These are phyloP conservation scores for Penicillium tannophilum DNA, from an alignment of 495 filamentous ascomycete species.

Conservation along the genomic window DNA sequence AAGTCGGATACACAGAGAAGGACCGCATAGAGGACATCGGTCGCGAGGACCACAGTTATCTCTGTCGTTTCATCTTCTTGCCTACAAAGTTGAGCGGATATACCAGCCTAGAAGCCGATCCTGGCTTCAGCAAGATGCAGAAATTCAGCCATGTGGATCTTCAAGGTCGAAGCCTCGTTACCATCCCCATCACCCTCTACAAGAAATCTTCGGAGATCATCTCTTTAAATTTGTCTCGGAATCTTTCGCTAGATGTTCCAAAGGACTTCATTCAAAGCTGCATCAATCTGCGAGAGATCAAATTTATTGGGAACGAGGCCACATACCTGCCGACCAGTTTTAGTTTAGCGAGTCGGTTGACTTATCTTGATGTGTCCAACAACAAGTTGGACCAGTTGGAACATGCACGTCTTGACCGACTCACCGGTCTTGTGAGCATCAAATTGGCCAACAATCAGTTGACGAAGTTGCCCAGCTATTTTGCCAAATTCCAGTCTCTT, in stretches of 20 bases:
- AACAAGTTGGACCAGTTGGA: constrained; percentile 87
- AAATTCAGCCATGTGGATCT: constrained; percentile 95
- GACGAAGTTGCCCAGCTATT: constrained; percentile 73
- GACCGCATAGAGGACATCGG: constrained; percentile 93
- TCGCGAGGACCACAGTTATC: constrained; percentile 96
- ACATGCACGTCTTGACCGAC: constrained; percentile 71
- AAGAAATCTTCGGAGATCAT: constrained; percentile 91
- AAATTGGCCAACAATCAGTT: constrained; percentile 93
- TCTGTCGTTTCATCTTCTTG: constrained; percentile 93
- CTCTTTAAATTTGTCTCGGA: constrained; percentile 87
- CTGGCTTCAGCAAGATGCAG: constrained; percentile 75
- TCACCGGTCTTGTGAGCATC: constrained; percentile 79
- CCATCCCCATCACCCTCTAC: constrained; percentile 93
- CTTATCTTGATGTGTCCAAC: constrained; percentile 90
- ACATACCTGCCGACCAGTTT: constrained; percentile 84
- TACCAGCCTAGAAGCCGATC: constrained; percentile 70
- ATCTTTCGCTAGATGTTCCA: constrained; percentile 88
- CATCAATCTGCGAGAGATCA: constrained; percentile 88
- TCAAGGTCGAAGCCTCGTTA: constrained; percentile 85
- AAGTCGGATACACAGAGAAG: constrained; percentile 85
- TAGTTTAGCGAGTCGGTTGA: constrained; percentile 76
- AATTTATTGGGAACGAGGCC: constrained; percentile 89
- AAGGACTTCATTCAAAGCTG: constrained; percentile 97
- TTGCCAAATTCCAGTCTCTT: constrained; percentile 73
- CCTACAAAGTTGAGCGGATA: constrained; percentile 81